phyloP scores from a whole-genome alignment of 75 land plant species.

The Cunninghamia lanceolata region DNA sequence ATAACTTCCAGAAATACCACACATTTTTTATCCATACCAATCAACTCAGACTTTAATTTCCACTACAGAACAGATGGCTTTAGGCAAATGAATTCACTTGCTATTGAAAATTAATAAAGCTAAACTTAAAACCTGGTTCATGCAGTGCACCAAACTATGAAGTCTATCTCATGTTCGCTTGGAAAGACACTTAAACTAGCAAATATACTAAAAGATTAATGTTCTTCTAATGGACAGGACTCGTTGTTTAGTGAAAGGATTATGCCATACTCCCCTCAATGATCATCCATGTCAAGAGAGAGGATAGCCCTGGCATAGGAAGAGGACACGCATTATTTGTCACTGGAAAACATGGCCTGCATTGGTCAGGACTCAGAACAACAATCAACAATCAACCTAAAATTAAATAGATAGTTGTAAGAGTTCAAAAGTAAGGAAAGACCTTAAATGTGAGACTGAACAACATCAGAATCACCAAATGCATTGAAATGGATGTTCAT shows the following conservation, averaged over 20 bases:
- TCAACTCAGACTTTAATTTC: not conserved
- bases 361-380: not conserved
- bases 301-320: not conserved
- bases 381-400: not conserved
- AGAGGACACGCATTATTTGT: not conserved
- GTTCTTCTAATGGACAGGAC: not conserved
- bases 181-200: not conserved
- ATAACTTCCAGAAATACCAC: not conserved
- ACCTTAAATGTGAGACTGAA: not conserved
- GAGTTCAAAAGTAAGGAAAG: not conserved
- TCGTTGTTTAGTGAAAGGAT: not conserved
- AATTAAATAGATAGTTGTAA: not conserved
- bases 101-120: not conserved
- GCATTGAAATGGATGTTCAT: not conserved
- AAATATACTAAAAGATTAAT: not conserved
- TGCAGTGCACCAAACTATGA: not conserved
- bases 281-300: constrained; percentile 1
- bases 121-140: not conserved
- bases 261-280: not conserved
- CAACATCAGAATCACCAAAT: not conserved
- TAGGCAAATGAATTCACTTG: not conserved
- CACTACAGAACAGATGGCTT: not conserved
- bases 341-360: not conserved
- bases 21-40: not conserved
- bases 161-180: not conserved